Evolutionary conservation across 306 rosid species (phyloP).

Genomic region (Albizia julibrissin): DNA sequence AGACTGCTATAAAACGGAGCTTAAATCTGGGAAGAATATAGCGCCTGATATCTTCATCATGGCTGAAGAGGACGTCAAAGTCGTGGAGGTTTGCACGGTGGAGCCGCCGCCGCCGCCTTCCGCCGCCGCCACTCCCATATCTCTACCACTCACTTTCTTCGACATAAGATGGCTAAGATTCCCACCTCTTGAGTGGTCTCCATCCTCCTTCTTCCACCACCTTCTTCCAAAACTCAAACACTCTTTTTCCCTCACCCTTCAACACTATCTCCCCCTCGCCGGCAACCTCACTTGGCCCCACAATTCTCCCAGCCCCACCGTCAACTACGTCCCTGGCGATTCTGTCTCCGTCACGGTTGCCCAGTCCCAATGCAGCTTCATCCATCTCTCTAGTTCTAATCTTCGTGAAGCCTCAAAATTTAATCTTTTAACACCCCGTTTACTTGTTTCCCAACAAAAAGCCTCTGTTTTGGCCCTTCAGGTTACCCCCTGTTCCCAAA

Average conservation of each 20-base stretch:
- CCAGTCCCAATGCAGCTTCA: slow-evolving; percentile 35
- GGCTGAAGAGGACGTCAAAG: neutral
- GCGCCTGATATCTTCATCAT: neutral
- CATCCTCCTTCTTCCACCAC: neutral
- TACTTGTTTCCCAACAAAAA: slow-evolving; percentile 3
- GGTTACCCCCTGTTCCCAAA: slow-evolving; percentile 45
- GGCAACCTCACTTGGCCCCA: slow-evolving; percentile 41
- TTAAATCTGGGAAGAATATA: too few relatives aligned
- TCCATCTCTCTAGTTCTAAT: slow-evolving; percentile 10
- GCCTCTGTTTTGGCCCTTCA: slow-evolving; percentile 35
- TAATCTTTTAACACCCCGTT: slow-evolving; percentile 27
- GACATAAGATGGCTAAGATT: neutral
- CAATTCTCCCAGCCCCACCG: slow-evolving; percentile 23
- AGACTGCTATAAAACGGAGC: neutral
- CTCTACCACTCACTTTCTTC: neutral
- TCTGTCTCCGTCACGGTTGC: slow-evolving; percentile 38
- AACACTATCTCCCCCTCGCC: slow-evolving; percentile 31
- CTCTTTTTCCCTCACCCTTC: slow-evolving; percentile 35
- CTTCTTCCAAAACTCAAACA: slow-evolving; percentile 45
- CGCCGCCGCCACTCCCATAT: neutral
- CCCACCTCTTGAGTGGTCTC: neutral
- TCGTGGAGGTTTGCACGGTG: neutral
- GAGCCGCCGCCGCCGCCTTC: neutral
- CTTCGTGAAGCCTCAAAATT: neutral
- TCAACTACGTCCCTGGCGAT: slow-evolving; percentile 29